Base-by-base conservation (phyloP, 2,329 filamentous ascomycete species). In the Neurospora sp. region DNA sequence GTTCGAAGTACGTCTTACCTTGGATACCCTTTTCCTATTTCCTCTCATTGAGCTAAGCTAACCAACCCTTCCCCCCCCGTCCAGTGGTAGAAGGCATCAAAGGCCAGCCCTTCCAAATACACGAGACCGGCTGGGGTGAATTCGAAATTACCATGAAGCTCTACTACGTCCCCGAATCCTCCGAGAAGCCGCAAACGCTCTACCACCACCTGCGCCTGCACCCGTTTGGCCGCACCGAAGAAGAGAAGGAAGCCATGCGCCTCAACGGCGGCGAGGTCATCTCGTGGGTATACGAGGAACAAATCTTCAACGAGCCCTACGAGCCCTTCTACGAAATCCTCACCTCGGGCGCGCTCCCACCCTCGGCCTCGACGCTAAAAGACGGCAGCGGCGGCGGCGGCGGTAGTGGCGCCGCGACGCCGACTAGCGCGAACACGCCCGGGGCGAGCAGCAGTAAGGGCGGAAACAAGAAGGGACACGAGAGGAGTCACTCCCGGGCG, bases 271-370 rank as follows among this genome's bases (percentile, higher is more conserved):
- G 82, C 74, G 85, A 90, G 76, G 89, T 98, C 66, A 83, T 90
- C 39, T 88, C 90, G 68, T 95, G 96, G 86, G 90, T 89, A 71
- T 93, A 97, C 78, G 96, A 99, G 80, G 93, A 97, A 77, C 91
- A 98, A 74, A 87, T 98, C 67, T 99, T 99, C 85, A 98, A 97
- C 81, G 96, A 99, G 80, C 96, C 96, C 0, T 96, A 93, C 76
- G 93, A 97, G 80, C 88, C 91, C 66, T 95, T 99, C 77, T 97
- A 93, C 81, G 93, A 97, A 73, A 84, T 93, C 38, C 84, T 99
- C 72, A 98, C 93, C 2, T 85, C 86, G 6, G 92, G 92, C 72
- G 88, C 89, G 36, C 87, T 85, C 80, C 73, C 83, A 77, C 77
- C 79, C 73, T 72, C 78, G 67, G 66, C 75, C 68, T 10, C 38